Evolutionary conservation across 768 basidiomycete species (phyloP).

Genomic region (Filobasidium floriforme): DNA sequence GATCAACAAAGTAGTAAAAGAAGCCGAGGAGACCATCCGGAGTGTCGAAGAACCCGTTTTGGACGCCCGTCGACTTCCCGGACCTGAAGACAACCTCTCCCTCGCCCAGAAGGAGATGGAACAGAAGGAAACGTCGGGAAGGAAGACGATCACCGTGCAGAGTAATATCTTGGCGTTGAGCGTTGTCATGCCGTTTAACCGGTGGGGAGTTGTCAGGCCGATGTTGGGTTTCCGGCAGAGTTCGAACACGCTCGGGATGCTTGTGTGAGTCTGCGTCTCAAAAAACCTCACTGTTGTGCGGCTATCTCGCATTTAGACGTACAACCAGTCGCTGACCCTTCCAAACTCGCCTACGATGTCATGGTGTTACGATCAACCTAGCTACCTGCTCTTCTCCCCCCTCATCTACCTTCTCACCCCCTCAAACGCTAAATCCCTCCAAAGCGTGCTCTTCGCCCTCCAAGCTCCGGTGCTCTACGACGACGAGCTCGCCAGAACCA

Average conservation of each 20-base stretch:
- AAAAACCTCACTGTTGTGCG: background rate
- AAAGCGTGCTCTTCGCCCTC: conserved; percentile 70
- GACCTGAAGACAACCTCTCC: conserved; percentile 3
- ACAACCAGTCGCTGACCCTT: no score
- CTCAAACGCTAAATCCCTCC: conserved; percentile 57
- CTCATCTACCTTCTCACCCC: conserved; percentile 64
- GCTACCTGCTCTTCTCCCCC: conserved; percentile 60
- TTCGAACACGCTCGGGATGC: conserved; percentile 67
- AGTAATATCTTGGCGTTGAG: conserved; percentile 38
- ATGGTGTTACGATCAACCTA: background rate
- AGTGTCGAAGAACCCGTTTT: no score
- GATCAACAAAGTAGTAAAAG: background rate
- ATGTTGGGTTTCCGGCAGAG: conserved; percentile 19
- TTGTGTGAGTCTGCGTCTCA: conserved; percentile 55
- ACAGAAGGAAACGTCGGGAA: conserved; percentile 36
- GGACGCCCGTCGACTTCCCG: conserved; percentile 6
- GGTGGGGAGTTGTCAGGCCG: conserved; percentile 34
- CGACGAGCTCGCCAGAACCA: conserved; percentile 2
- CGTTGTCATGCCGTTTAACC: conserved; percentile 39
- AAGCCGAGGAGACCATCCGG: no score
- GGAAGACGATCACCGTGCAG: conserved; percentile 31
- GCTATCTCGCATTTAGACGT: no score
- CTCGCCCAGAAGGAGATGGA: no score
- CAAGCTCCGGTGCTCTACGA: conserved; percentile 46
- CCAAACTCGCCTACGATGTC: background rate